phyloP scores from a whole-genome alignment of 2,329 filamentous ascomycete genomes.

The Teratosphaeria nubilosa region DNA sequence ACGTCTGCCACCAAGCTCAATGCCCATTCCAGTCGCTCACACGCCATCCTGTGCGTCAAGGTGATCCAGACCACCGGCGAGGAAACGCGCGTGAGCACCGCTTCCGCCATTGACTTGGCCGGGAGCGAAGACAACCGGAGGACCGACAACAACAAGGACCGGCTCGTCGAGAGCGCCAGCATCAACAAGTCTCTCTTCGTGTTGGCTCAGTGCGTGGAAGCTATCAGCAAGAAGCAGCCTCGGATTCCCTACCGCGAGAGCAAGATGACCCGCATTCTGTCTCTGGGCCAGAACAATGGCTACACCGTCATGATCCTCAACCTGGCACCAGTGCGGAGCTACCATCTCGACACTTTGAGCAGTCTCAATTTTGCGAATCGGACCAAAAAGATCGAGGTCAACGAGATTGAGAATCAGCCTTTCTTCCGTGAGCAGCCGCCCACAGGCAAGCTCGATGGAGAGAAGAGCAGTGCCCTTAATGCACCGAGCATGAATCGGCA shows the following conservation, averaged over 20 bases:
- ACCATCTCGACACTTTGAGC: slow-evolving; percentile 86
- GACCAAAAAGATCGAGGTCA: slow-evolving; percentile 91
- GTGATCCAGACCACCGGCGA: slow-evolving; percentile 65
- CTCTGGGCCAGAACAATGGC: slow-evolving; percentile 86
- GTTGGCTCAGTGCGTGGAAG: slow-evolving; percentile 87
- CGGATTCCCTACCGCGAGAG: slow-evolving; percentile 89
- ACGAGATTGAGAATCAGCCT: slow-evolving; percentile 91
- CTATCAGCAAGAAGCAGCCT: slow-evolving; percentile 64
- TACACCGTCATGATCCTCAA: slow-evolving; percentile 96
- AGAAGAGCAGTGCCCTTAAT: slow-evolving; percentile 21
- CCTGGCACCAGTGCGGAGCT: slow-evolving; percentile 79
- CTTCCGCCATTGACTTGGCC: slow-evolving; percentile 87
- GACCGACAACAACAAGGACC: slow-evolving; percentile 87
- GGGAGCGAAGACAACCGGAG: slow-evolving; percentile 92
- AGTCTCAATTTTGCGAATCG: slow-evolving; percentile 91
- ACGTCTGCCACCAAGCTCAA: slow-evolving; percentile 94
- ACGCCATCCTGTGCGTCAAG: slow-evolving; percentile 88
- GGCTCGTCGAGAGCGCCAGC: slow-evolving; percentile 86
- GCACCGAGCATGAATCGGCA: slow-evolving; percentile 47
- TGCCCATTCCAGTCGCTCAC: slow-evolving; percentile 92
- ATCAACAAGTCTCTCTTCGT: slow-evolving; percentile 98
- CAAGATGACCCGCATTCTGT: slow-evolving; percentile 94
- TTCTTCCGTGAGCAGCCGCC: slow-evolving; percentile 46
- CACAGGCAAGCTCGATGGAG: slow-evolving; percentile 28
- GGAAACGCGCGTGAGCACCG: slow-evolving; percentile 64